Base-by-base conservation (phyloP, 192 early-diverging fungal genomes). In the Podila horticola region DNA sequence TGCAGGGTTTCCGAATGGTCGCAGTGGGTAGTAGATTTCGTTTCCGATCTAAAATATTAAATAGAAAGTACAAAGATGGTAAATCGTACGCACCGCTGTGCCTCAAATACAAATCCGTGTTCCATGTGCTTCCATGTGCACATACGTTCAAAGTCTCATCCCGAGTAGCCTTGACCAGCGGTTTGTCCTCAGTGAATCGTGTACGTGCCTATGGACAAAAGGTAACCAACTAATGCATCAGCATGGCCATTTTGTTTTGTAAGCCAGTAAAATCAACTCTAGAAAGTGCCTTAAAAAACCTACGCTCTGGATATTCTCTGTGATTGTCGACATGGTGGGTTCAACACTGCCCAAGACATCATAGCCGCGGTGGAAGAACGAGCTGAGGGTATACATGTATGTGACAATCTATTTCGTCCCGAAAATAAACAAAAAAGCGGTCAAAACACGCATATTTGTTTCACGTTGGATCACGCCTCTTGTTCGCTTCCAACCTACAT, bases 331-430 rank as follows among this genome's bases (percentile, higher is more conserved):
- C 93, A 96, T 95, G 30, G 89, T 84, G 5, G 94, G 95, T 75
- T 96, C 95, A 48, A 95, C 79, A 70, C 93, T 92, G 69, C 92
- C 90, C 28, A 96, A 66, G 58, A 90, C 88, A 57, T 95, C 93
- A 73, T 92, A 95, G 30, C 91, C 89, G 74, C 95, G 93, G 67
- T 96, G 95, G 76, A 91, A 90, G 75, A 93, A 94, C 30, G 93
- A 92, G 62, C 90, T 94, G 51, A 94, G 90, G 24, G 93, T 93
- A 79, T 94, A 96, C 87, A 95, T 93, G 38, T 93, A 91, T 15
- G 94, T 89, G 48, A 93, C 84, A 34, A 93, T 86, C 90, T 92
- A 82, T 34, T 0, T 24, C 22, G 52, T n/a, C 0, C 24, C 52
- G 5, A 1, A 3, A 22, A 22, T 0, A 4, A n/a, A 52, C 4